A percentile compares a stretch with the other conserved stretches of the same genome.
These are phyloP conservation scores for Cyclotella atomus DNA, from an alignment of 108 stramenopile species.

Conservation along the genomic window DNA sequence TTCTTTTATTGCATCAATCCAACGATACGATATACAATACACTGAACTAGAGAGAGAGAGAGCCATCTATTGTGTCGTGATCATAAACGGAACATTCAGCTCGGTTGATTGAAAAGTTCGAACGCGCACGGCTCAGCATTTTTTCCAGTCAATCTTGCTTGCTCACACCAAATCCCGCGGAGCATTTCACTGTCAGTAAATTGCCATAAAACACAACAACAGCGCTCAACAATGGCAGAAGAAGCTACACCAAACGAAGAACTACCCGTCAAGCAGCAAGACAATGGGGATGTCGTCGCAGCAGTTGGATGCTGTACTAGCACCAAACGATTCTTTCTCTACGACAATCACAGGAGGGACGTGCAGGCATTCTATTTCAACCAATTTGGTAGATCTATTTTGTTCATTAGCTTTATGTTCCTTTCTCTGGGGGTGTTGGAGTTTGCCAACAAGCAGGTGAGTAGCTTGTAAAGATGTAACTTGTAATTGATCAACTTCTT, in stretches of 20 bases:
- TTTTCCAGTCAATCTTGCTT: too few species aligned
- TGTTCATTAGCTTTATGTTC: conserved; percentile 38
- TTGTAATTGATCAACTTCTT: not conserved
- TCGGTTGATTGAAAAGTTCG: too few species aligned
- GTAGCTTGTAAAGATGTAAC: not conserved
- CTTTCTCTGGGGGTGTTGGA: conserved; percentile 28
- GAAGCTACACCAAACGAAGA: not conserved
- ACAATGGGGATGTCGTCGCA: not conserved
- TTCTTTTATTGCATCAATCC: too few species aligned
- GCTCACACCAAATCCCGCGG: too few species aligned
- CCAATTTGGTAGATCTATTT: conserved; percentile 32
- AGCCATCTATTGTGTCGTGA: too few species aligned
- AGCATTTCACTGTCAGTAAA: too few species aligned
- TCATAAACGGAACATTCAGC: too few species aligned
- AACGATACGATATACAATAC: too few species aligned
- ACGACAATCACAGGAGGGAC: conserved; percentile 14
- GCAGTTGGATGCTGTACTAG: conserved; percentile 17
- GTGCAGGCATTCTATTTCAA: conserved; percentile 38
- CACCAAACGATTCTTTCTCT: conserved; percentile 31
- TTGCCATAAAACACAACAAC: not conserved
- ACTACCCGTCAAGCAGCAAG: not conserved
- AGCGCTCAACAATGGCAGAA: not conserved
- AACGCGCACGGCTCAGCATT: too few species aligned
- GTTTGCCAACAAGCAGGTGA: conserved; percentile 7
- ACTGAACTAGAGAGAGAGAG: too few species aligned